phyloP scores from a whole-genome alignment of 129 eudicot species.

The Artemisia annua region DNA sequence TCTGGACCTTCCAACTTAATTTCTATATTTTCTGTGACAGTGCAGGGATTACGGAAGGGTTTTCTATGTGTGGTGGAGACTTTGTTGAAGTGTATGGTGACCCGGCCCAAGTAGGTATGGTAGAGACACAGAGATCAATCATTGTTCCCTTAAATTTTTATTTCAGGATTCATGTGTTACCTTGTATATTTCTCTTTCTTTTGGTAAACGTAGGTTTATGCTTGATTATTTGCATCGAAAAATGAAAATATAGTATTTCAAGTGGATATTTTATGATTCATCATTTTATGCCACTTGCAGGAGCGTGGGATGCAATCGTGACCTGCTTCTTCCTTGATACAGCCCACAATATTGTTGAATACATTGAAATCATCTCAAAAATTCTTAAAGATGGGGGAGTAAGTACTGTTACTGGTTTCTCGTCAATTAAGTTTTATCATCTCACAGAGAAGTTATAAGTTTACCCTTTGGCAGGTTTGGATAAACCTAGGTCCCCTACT shows the following conservation, averaged over 20 bases:
- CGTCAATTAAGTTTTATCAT: neutral
- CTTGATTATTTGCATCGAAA: neutral
- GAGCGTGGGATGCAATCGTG: slow-evolving; percentile 94
- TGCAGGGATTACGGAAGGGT: slow-evolving; percentile 98
- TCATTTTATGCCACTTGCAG: slow-evolving; percentile 42
- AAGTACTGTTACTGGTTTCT: slow-evolving; percentile 35
- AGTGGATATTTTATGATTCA: slow-evolving; percentile 14
- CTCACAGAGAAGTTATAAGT: neutral
- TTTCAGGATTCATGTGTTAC: neutral
- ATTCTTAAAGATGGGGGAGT: slow-evolving; percentile 96
- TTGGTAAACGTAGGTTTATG: slow-evolving; percentile 17
- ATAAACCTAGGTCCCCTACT: slow-evolving; percentile 96
- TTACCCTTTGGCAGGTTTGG: slow-evolving; percentile 74
- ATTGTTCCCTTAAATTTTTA: neutral
- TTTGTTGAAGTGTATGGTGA: slow-evolving; percentile 94
- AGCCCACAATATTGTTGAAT: slow-evolving; percentile 89
- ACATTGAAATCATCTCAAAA: slow-evolving; percentile 83
- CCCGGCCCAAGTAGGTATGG: slow-evolving; percentile 84
- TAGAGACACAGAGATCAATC: neutral
- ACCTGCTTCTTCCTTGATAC: slow-evolving; percentile 97
- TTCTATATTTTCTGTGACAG: slow-evolving; percentile 46
- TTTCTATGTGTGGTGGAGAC: slow-evolving; percentile 99
- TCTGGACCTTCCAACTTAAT: neutral
- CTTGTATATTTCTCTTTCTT: neutral
- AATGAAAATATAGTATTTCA: neutral